Evolutionary conservation across 1,139 yeast genomes (phyloP), one percentile per base, ranked within the genome.

Genomic region (Meyerozyma smithsonii): DNA sequence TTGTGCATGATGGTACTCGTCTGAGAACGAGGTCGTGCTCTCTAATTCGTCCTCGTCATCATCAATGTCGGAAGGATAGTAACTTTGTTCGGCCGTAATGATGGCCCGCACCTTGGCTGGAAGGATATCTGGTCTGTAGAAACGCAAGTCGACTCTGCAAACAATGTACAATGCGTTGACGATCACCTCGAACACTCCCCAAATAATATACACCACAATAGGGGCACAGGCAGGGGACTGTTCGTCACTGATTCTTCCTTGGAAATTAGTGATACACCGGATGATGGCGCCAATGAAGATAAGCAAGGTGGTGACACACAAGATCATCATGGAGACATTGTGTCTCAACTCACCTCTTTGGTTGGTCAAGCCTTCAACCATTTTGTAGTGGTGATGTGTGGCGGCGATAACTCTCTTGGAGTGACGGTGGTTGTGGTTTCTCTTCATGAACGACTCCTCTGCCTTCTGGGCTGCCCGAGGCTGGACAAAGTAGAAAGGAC

Each of bases 361-460:
- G 39, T 60, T 66, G 28, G 66, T 54, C 44, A 67, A 56, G 11
- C 74, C 74, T 46, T 67, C 64, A n/a, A 69, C 74, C 59, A 57
- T 55, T 33, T 63, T 64, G 48, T 56, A 61, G 45, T 66, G 72
- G 46, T 67, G 73, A 44, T 64, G 68, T 8, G 72, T 66, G 3
- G 74, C 72, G 18, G 74, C 71, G 48, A 69, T 69, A 19, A 69
- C 74, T 43, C 74, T 49, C 21, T 66, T 59, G 2, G 74, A 73
- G 47, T 66, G 69, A 45, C 74, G 56, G 47, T 68, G 74, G 47
- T 67, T 65, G 42, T 62, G 67, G 50, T 66, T 66, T 53, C 74
- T 57, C 47, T 63, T 68, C 72, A 67, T 64, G 40, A 69, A 69
- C 1, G 70, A 55, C 39, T 60, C 66, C 46, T 63, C 74, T 3